phyloP scores from a whole-genome alignment of 2,329 filamentous ascomycete genomes.

The Alternaria hordeiaustralica region DNA sequence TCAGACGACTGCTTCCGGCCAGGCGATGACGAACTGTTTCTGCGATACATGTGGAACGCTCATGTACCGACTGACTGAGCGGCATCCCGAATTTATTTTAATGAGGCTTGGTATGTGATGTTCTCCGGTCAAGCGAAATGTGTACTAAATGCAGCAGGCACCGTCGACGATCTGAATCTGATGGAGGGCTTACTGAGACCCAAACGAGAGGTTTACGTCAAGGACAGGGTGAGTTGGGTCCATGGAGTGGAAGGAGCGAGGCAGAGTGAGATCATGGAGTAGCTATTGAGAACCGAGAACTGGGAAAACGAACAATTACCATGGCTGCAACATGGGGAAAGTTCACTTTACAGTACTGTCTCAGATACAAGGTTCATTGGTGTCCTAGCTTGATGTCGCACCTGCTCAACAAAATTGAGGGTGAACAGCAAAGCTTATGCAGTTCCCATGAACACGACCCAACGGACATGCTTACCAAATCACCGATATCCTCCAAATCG shows the following conservation, averaged over 20 bases:
- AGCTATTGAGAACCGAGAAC: neutral
- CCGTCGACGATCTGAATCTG: neutral
- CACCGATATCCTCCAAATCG: neutral
- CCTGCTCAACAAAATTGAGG: neutral
- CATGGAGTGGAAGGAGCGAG: neutral
- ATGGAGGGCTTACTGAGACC: neutral
- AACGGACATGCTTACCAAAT: neutral
- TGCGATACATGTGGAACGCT: constrained; percentile 66
- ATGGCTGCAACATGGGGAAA: neutral
- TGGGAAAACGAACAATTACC: neutral
- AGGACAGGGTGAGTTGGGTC: neutral
- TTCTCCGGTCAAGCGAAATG: neutral
- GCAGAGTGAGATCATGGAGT: neutral
- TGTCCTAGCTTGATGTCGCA: neutral
- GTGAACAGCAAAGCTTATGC: neutral
- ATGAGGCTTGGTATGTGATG: neutral
- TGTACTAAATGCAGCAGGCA: neutral
- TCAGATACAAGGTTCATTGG: neutral
- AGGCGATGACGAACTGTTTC: constrained; percentile 67
- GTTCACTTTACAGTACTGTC: neutral
- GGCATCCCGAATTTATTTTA: neutral
- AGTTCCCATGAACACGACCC: neutral
- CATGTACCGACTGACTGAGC: constrained; percentile 58
- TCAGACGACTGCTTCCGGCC: constrained; percentile 43
- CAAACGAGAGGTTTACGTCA: neutral